These are phyloP conservation scores for Paramecium sexaurelia DNA, from an alignment of 73 alveolate genomes.

Conservation along the genomic window DNA sequence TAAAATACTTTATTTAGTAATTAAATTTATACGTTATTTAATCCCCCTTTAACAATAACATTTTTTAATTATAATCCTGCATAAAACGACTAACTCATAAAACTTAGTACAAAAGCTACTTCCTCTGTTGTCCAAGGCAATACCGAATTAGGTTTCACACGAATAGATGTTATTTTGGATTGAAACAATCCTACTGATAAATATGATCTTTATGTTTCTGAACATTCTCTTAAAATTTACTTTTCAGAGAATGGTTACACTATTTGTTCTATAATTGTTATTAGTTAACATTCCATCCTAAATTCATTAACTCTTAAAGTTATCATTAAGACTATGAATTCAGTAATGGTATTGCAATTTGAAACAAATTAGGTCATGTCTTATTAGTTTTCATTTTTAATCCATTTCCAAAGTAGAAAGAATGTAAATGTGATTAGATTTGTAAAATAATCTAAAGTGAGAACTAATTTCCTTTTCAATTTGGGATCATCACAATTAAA, in stretches of 20 bases:
- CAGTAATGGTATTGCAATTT: not conserved
- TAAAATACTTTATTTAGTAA: conserved; percentile 9
- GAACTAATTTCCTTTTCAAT: not conserved
- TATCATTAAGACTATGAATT: not conserved
- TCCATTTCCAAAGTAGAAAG: conserved; percentile 15
- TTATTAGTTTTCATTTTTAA: not conserved
- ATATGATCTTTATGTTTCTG: not conserved
- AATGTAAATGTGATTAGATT: not conserved
- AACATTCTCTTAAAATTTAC: not conserved
- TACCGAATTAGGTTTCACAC: not conserved
- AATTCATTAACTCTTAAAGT: conserved; percentile 17
- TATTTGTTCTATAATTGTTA: not conserved
- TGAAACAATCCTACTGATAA: not conserved
- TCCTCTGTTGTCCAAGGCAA: conserved; percentile 14
- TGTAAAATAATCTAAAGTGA: not conserved
- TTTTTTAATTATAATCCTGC: not conserved
- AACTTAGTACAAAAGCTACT: not conserved
- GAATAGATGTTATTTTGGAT: not conserved
- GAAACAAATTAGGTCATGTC: not conserved
- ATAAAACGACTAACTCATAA: not conserved
- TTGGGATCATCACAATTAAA: not conserved
- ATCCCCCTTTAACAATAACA: not conserved
- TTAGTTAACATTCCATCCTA: not conserved
- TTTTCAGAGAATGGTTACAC: not conserved
- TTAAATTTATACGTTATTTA: conserved; percentile 17